Conservation (phyloP, 495 filamentous ascomycete species). For the Penicillium pancosmium region DNA sequence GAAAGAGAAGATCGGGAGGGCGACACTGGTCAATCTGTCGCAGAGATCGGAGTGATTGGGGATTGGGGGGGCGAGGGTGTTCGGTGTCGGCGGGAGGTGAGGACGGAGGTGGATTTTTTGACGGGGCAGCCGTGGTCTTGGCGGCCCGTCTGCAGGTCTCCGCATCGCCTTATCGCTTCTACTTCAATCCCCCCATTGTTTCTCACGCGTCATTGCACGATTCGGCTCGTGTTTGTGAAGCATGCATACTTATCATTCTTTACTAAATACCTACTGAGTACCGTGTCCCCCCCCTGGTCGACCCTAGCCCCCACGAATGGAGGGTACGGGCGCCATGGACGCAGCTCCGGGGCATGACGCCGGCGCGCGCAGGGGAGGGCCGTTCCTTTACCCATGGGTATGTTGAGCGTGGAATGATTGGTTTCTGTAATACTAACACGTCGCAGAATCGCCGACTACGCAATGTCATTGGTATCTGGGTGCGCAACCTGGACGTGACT, state of each 20-base stretch:
- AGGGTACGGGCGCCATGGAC: slow-evolving; percentile 15
- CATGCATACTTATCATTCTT: slow-evolving; percentile 2
- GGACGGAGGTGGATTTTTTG: slow-evolving; percentile 38
- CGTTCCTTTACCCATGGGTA: slow-evolving; percentile 30
- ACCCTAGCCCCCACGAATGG: slow-evolving; percentile 12
- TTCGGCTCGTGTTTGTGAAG: not conserved
- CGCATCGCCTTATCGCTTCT: slow-evolving; percentile 28
- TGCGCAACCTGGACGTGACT: slow-evolving; percentile 79
- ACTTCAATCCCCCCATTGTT: not conserved
- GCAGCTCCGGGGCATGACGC: slow-evolving; percentile 25
- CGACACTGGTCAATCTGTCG: slow-evolving; percentile 11
- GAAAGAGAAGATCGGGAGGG: not conserved
- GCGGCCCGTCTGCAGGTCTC: slow-evolving; percentile 28
- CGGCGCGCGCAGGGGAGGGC: slow-evolving; percentile 25
- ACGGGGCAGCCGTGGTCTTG: slow-evolving; percentile 31
- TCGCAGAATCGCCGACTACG: slow-evolving; percentile 81
- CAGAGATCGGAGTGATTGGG: slow-evolving; percentile 9
- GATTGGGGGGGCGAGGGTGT: slow-evolving; percentile 12
- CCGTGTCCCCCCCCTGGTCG: not conserved
- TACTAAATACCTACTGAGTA: slow-evolving; percentile 7
- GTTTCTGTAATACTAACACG: not conserved
- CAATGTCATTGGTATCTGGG: slow-evolving; percentile 82
- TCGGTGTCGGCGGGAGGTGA: slow-evolving; percentile 23
- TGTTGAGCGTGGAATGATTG: not conserved
- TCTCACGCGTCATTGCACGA: not conserved